Evolutionary conservation across 2,329 filamentous ascomycete species (phyloP), one percentile per base, ranked within the genome.

Genomic region (Westerdykella sp.): DNA sequence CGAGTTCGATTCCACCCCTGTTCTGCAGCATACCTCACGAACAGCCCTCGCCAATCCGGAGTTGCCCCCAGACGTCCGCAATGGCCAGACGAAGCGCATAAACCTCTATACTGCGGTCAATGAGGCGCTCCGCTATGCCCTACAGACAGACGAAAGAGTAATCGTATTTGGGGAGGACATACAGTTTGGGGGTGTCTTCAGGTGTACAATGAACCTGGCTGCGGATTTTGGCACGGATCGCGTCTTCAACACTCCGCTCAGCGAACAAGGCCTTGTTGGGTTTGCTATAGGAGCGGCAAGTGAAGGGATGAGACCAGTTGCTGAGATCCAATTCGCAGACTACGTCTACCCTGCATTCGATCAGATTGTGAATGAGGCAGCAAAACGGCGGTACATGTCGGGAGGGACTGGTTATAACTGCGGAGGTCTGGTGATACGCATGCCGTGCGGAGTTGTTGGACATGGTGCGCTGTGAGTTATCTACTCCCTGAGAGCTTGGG

Each of bases 81-180:
- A 81, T 62, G 80, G 82, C 37, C 77, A 77, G 13, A 91, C 88
- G 2, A 88, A 87, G 64, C 85, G 87, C 53, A 85, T 94, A 77
- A 97, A 97, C 69, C 78, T 96, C 31, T 96, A 93, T 71, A 88
- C 95, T 65, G 84, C 93, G 40, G 82, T 98, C 73, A 97, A 97
- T 65, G 83, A 91, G 52, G 90, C 91, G 10, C 76, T 98, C 16
- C 80, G 85, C 16, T 86, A 84, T 46, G 87, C 91, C 18, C 76
- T 98, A 22, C 80, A 84, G 13, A 80, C 84, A 30, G 90, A 96
- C 57, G 87, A 95, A 51, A 82, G 84, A 14, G 88, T 95, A 16
- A 73, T 97, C 44, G 77, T 98, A 9, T 98, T 98, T 59, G 93
- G 93, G 34, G 93, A 98, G 68, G 93, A 98, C 63, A 89, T 98